phyloP scores from a whole-genome alignment of 202 grass and related monocot genomes.

The Thinopyrum obtusiflorum region DNA sequence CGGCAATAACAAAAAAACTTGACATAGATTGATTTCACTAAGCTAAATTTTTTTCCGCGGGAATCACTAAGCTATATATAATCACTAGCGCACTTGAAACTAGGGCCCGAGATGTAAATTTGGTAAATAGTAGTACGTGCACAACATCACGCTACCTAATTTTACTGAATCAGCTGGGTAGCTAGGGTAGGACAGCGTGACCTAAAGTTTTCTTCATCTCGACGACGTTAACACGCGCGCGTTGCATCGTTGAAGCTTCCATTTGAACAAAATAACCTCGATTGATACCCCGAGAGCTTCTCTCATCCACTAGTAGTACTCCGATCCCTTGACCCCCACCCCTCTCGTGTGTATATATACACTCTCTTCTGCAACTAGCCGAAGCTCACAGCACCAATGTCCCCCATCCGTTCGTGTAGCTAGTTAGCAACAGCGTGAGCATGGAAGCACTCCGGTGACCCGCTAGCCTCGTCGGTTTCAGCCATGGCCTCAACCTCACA shows the following conservation, averaged over 20 bases:
- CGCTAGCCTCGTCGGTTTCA: neutral
- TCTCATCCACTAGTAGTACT: neutral
- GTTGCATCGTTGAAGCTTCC: slow-evolving; percentile 1
- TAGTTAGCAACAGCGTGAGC: neutral
- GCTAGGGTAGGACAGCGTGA: neutral
- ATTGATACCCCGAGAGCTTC: neutral
- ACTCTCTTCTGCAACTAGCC: neutral
- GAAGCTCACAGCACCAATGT: neutral
- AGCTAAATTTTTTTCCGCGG: too few species aligned
- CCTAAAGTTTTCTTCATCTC: neutral
- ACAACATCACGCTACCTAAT: too few species aligned
- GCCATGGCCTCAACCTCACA: neutral
- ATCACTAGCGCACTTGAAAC: too few species aligned
- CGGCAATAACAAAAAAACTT: too few species aligned
- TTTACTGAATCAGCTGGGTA: too few species aligned
- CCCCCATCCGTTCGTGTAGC: slow-evolving; percentile 6
- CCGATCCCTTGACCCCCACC: neutral
- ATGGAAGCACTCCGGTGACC: neutral
- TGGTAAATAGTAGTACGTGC: too few species aligned
- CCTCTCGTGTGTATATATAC: neutral
- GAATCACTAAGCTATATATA: too few species aligned
- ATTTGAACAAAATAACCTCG: neutral
- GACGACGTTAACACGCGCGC: neutral
- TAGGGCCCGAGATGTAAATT: too few species aligned
- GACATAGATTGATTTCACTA: too few species aligned